Evolutionary conservation across 306 rosid genomes (phyloP).

Genomic region (Carpinus fangiana): DNA sequence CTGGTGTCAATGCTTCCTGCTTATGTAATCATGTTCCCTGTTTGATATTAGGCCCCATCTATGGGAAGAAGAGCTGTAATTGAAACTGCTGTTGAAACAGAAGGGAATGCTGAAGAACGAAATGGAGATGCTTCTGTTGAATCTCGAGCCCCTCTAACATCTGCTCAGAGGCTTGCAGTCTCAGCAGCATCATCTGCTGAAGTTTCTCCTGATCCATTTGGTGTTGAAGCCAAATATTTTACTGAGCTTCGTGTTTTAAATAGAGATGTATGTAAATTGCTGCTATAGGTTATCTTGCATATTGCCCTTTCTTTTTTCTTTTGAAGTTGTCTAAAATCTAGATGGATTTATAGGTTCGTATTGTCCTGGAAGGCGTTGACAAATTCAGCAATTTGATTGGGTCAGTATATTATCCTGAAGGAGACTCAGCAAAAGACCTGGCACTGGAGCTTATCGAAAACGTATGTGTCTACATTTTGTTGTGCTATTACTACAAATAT

Average conservation of each 20-base stretch:
- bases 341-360: slow-evolving; percentile 71
- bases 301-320: slow-evolving; percentile 5
- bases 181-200: slow-evolving; percentile 56
- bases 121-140: slow-evolving; percentile 71
- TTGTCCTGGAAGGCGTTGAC: slow-evolving; percentile 93
- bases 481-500: slow-evolving; percentile 19
- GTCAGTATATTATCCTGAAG: slow-evolving; percentile 90
- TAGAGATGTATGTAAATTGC: slow-evolving; percentile 63
- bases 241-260: slow-evolving; percentile 92
- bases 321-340: slow-evolving; percentile 32
- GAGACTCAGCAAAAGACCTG: slow-evolving; percentile 88
- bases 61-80: slow-evolving; percentile 85
- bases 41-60: slow-evolving; percentile 67
- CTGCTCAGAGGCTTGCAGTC: slow-evolving; percentile 93
- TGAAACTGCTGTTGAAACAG: slow-evolving; percentile 61
- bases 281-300: slow-evolving; percentile 11
- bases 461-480: slow-evolving; percentile 43
- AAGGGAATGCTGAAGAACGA: slow-evolving; percentile 48
- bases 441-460: slow-evolving; percentile 92
- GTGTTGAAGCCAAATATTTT: slow-evolving; percentile 80
- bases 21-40: slow-evolving; percentile 8
- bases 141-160: slow-evolving; percentile 75
- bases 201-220: slow-evolving; percentile 78
- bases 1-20: not conserved
- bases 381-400: slow-evolving; percentile 97